A percentile compares a stretch with the other conserved stretches of the same genome.
Conservation (phyloP, 345 rosid species). For the Citrus trifoliata region DNA sequence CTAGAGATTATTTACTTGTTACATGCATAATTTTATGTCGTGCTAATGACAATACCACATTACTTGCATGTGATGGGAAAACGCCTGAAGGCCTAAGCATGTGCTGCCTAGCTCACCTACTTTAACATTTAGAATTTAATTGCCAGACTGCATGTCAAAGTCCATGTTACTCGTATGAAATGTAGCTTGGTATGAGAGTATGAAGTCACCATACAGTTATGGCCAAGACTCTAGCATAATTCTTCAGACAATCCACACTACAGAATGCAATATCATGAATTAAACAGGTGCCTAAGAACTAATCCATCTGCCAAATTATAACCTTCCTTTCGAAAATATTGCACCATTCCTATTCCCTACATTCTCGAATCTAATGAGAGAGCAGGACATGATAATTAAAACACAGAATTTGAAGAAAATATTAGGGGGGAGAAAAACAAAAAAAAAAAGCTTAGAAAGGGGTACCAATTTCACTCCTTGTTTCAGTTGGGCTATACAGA, state of each 20-base stretch:
- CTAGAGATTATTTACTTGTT: not conserved
- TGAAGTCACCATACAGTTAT: not conserved
- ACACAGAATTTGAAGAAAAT: conserved; percentile 12
- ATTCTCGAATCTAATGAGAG: conserved; percentile 6
- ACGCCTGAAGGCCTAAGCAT: not conserved
- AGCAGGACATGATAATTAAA: conserved; percentile 6
- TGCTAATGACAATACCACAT: not conserved
- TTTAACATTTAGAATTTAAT: not conserved
- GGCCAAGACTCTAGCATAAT: not conserved
- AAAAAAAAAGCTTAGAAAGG: conserved; percentile 51
- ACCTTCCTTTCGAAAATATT: conserved; percentile 5
- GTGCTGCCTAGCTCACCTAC: conserved; percentile 17
- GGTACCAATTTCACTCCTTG: conserved; percentile 80
- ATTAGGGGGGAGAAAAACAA: not conserved
- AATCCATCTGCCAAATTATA: not conserved
- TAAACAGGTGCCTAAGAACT: not conserved
- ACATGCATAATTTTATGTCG: not conserved
- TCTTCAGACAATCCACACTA: conserved; percentile 13
- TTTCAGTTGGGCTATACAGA: conserved; percentile 84
- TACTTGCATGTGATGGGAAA: conserved; percentile 17
- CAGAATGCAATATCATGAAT: conserved; percentile 10
- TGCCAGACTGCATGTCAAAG: not conserved
- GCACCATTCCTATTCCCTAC: conserved; percentile 5
- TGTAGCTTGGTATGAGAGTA: not conserved
- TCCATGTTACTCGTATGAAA: conserved; percentile 3